Percentiles rank a stretch among this genome's conserved stretches.
phyloP scores from a whole-genome alignment of 768 basidiomycete genomes.

The Suillus plorans region DNA sequence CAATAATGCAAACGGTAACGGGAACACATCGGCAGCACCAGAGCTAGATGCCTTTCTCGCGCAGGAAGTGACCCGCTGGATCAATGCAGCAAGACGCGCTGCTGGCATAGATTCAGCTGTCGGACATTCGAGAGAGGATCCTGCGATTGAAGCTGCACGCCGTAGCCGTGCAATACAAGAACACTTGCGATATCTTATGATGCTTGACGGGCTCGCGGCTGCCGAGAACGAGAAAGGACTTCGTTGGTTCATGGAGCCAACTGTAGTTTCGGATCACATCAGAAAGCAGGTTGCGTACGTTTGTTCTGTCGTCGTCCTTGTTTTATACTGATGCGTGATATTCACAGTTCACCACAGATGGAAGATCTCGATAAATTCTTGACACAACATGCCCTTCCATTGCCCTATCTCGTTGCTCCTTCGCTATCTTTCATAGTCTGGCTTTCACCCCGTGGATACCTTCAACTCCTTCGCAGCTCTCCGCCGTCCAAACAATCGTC shows the following conservation, averaged over 20 bases:
- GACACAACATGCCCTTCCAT: constrained; percentile 51
- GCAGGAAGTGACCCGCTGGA: constrained; percentile 54
- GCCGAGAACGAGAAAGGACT: constrained; percentile 59
- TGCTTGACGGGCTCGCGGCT: constrained; percentile 64
- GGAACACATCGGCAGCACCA: constrained; percentile 41
- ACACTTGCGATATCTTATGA: constrained; percentile 67
- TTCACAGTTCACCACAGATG: constrained; percentile 36
- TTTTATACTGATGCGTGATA: background rate
- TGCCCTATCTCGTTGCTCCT: constrained; percentile 70
- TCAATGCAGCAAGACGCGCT: constrained; percentile 41
- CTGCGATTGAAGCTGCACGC: constrained; percentile 47
- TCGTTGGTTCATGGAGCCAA: constrained; percentile 67
- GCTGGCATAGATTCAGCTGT: constrained; percentile 16
- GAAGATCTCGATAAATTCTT: constrained; percentile 70
- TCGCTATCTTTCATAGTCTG: constrained; percentile 73
- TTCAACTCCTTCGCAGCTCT: constrained; percentile 51
- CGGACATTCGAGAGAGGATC: constrained; percentile 47
- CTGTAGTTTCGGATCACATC: constrained; percentile 15
- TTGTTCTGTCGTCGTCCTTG: background rate
- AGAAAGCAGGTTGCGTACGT: constrained; percentile 17
- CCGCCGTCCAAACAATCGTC: constrained; percentile 16
- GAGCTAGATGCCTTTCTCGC: constrained; percentile 63
- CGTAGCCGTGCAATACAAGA: constrained; percentile 49
- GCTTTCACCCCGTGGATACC: constrained; percentile 67
- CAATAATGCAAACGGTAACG: constrained; percentile 44